Evolutionary conservation across 2,329 filamentous ascomycete species (phyloP).

Genomic region (Diaporthe destruens): DNA sequence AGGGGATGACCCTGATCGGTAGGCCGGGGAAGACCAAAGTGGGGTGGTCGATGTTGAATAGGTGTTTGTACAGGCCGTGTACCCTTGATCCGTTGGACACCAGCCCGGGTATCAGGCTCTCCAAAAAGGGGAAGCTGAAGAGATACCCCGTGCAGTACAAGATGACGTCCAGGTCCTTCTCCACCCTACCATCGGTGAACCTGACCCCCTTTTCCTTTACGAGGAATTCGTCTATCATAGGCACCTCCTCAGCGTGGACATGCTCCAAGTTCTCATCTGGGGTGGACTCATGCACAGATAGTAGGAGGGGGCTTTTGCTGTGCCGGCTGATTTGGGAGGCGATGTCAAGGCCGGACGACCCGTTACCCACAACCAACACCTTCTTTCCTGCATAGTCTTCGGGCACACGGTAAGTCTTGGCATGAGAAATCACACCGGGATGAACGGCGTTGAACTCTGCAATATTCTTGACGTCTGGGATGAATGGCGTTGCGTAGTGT

Average conservation of each 20-base stretch:
- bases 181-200: constrained; percentile 74
- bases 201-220: constrained; percentile 68
- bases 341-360: constrained; percentile 87
- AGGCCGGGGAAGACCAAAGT: constrained; percentile 83
- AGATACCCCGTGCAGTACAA: constrained; percentile 93
- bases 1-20: constrained; percentile 88
- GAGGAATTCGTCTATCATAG: constrained; percentile 70
- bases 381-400: constrained; percentile 75
- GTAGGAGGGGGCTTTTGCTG: constrained; percentile 71
- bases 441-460: constrained; percentile 69
- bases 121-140: constrained; percentile 83
- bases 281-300: constrained; percentile 70
- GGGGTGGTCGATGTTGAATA: constrained; percentile 81
- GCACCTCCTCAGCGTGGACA: constrained; percentile 63
- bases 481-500: constrained; percentile 77
- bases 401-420: constrained; percentile 82
- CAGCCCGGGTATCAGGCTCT: constrained; percentile 60
- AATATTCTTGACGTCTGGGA: constrained; percentile 74
- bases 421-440: constrained; percentile 75
- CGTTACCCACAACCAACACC: constrained; percentile 86
- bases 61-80: constrained; percentile 80
- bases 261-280: constrained; percentile 59
- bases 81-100: constrained; percentile 78
- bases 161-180: constrained; percentile 78
- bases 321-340: constrained; percentile 77